Conservation (phyloP, 768 basidiomycete genomes). For the Plicaturopsis crispa region DNA sequence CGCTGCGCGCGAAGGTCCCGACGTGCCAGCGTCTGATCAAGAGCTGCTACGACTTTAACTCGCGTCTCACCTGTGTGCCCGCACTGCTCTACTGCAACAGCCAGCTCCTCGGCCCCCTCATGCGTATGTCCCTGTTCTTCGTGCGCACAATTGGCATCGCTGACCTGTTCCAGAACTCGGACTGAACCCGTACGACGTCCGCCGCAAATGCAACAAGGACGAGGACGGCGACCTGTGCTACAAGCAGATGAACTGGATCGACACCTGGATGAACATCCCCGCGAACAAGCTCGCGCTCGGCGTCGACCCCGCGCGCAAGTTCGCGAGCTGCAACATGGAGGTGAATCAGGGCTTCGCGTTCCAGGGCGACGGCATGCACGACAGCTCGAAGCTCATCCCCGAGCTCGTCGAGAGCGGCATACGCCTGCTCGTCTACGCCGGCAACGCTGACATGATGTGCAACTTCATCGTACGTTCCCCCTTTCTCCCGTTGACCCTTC, state of each 20-base stretch:
- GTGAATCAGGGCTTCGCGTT: conserved; percentile 75
- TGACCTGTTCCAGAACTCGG: conserved; percentile 42
- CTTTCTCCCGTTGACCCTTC: not conserved
- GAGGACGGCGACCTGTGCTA: conserved; percentile 75
- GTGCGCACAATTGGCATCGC: not conserved
- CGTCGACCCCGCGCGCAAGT: conserved; percentile 48
- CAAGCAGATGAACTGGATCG: conserved; percentile 78
- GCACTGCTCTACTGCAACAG: conserved; percentile 76
- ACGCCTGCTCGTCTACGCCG: conserved; percentile 83
- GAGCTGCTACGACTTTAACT: conserved; percentile 57
- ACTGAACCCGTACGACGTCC: conserved; percentile 86
- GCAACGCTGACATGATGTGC: conserved; percentile 84
- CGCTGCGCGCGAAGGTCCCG: conserved; percentile 56
- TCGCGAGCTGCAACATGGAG: conserved; percentile 69
- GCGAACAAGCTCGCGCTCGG: conserved; percentile 76
- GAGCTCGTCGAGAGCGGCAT: conserved; percentile 79
- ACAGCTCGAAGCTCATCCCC: conserved; percentile 71
- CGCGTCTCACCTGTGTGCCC: conserved; percentile 60
- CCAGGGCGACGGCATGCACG: conserved; percentile 84
- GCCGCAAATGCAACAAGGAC: conserved; percentile 60
- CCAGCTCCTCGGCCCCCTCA: conserved; percentile 64
- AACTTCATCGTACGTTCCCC: conserved; percentile 56
- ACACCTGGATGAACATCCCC: conserved; percentile 78
- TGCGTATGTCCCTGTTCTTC: conserved; percentile 37
- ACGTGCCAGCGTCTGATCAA: conserved; percentile 71